These are phyloP conservation scores for Macrophomina phaseolina DNA, from an alignment of 2,329 filamentous ascomycete species.

Conservation along the genomic window DNA sequence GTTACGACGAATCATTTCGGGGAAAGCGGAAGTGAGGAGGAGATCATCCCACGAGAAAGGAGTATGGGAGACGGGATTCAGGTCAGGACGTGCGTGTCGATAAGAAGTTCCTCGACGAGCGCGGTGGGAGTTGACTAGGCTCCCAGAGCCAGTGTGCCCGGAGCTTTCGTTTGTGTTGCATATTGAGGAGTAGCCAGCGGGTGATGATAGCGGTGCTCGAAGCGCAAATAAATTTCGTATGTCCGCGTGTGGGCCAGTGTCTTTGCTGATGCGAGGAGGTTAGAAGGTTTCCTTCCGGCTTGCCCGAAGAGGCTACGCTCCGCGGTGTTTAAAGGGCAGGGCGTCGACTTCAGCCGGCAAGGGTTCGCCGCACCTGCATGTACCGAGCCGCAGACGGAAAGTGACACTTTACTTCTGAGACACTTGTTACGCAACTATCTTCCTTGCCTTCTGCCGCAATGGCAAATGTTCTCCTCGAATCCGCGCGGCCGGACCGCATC, in stretches of 20 bases:
- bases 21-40: conserved; percentile 28
- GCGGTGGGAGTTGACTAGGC: neutral
- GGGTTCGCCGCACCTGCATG: no score
- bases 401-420: neutral
- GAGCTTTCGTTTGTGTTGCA: neutral
- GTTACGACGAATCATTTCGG: conserved; percentile 6
- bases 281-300: neutral
- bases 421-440: neutral
- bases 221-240: neutral
- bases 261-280: neutral
- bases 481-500: neutral
- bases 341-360: neutral
- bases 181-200: neutral
- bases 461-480: neutral
- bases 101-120: conserved; percentile 9
- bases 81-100: conserved; percentile 19
- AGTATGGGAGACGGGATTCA: neutral
- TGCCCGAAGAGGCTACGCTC: neutral
- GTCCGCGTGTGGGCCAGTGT: neutral
- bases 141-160: neutral
- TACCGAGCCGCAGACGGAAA: neutral
- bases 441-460: neutral
- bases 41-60: conserved; percentile 21
- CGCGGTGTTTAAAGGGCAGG: neutral
- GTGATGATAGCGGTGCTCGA: neutral